Percentiles rank a stretch among this genome's conserved stretches.
These are phyloP conservation scores for Peniophora sp. DNA, from an alignment of 1,284 basidiomycete species.

Conservation along the genomic window DNA sequence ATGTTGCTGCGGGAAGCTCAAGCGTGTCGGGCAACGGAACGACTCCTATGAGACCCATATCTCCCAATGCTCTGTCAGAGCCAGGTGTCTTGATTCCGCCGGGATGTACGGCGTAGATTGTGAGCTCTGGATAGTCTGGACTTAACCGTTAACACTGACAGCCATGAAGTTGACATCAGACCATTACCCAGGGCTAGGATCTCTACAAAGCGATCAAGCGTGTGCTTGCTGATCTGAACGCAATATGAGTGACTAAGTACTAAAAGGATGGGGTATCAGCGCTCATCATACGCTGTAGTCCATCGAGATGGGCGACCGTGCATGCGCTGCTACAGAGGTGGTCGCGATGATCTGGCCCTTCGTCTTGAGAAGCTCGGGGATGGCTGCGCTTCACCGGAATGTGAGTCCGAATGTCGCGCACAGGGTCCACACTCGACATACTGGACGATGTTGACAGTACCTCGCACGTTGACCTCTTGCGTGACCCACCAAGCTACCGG, in stretches of 20 bases:
- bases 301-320: not conserved
- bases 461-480: slow-evolving; percentile 1
- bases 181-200: not conserved
- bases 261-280: not conserved
- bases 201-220: not conserved
- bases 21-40: not conserved
- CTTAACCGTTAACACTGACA: not conserved
- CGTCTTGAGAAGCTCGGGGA: not conserved
- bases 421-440: not conserved
- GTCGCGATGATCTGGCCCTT: not conserved
- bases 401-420: not conserved
- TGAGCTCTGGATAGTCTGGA: not conserved
- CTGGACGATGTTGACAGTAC: not conserved
- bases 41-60: no score
- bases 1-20: not conserved
- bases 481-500: not conserved
- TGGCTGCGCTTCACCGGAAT: not conserved
- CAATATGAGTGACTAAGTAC: not conserved
- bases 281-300: not conserved
- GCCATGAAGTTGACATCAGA: not conserved
- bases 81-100: not conserved
- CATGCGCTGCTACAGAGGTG: not conserved
- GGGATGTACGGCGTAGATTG: not conserved
- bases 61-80: no score
- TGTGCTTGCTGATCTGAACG: not conserved